Base-by-base conservation (phyloP, 768 basidiomycete species). In the Suillus decipiens region DNA sequence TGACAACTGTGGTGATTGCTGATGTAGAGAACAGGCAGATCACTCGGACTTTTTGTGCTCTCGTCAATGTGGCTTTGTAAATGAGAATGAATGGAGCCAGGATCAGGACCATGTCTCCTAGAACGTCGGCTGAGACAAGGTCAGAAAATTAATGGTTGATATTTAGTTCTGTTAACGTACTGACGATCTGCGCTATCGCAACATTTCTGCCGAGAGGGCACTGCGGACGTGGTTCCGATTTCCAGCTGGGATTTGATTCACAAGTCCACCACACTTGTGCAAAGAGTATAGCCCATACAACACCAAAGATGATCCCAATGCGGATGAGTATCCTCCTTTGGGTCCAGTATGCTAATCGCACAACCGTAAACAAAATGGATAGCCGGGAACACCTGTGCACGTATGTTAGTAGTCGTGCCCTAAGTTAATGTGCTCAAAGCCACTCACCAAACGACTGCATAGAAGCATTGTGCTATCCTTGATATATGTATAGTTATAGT, bases 121-220 rank as follows among this genome's bases (percentile, higher is more conserved):
- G 10, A 51, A 51, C 28, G 9, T 51, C 50, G 15, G 50, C 50
- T 51, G 50, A 31, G 65, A 58, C 2, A 53, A 60, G 34, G 70
- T 51, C 50, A 51, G 28, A 51, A 28, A 28, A 51, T 9, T 1
- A 1, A 51, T 10, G 9, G 17, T 17, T 51, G 17, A 9, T 31
- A 51, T 33, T 31, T 10, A 31, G 17, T 17, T 1, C 15, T 31
- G 15, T 5, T 15, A 8, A 51, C 50, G 4, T 17, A 51, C 50
- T 51, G 28, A 51, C 50, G 17, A 51, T 51, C 50, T 51, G 50
- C 17, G 50, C 28, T 51, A 51, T 31, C 9, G 50, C 50, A 9
- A 51, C 50, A 31, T 51, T 17, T 31, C 50, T 51, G 50, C 50
- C 50, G 17, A 51, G 50, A 17, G 28, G 15, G 50, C 50, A 51